Percentiles rank a stretch among this genome's conserved stretches.
These are phyloP conservation scores for Talaromyces stipitatus DNA, from an alignment of 495 filamentous ascomycete species.

Conservation along the genomic window DNA sequence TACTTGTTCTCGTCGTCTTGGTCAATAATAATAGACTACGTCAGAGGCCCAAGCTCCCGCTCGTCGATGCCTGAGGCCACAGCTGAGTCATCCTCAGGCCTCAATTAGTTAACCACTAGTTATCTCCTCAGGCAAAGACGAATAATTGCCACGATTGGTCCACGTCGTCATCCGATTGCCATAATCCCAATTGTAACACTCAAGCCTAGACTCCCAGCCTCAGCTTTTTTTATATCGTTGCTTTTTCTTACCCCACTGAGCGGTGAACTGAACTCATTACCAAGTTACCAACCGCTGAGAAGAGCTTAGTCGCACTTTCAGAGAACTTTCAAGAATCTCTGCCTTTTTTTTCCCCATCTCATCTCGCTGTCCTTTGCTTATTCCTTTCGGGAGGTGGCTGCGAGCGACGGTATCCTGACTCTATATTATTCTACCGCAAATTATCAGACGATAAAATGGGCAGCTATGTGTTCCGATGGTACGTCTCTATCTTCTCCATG, in stretches of 20 bases:
- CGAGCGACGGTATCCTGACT: background rate
- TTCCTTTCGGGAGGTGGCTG: background rate
- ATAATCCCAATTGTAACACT: background rate
- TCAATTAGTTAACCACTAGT: too few species aligned
- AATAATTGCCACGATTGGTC: background rate
- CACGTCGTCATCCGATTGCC: background rate
- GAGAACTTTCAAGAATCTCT: background rate
- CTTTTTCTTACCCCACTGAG: background rate
- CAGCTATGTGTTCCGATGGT: constrained; percentile 38
- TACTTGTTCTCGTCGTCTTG: too few species aligned
- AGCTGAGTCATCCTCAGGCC: too few species aligned
- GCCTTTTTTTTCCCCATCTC: background rate
- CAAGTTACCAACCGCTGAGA: too few species aligned
- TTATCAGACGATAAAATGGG: constrained; percentile 22
- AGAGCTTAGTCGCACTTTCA: background rate
- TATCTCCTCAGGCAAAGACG: background rate
- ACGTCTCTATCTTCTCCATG: constrained; percentile 12
- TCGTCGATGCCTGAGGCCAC: background rate
- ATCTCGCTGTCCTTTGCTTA: background rate
- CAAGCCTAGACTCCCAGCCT: too few species aligned
- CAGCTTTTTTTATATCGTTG: background rate
- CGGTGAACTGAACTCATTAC: background rate
- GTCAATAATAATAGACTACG: background rate
- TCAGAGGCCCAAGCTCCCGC: constrained; percentile 4
- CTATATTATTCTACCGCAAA: background rate